phyloP scores from a whole-genome alignment of 148 eudicot species.

The Fagopyrum tataricum region DNA sequence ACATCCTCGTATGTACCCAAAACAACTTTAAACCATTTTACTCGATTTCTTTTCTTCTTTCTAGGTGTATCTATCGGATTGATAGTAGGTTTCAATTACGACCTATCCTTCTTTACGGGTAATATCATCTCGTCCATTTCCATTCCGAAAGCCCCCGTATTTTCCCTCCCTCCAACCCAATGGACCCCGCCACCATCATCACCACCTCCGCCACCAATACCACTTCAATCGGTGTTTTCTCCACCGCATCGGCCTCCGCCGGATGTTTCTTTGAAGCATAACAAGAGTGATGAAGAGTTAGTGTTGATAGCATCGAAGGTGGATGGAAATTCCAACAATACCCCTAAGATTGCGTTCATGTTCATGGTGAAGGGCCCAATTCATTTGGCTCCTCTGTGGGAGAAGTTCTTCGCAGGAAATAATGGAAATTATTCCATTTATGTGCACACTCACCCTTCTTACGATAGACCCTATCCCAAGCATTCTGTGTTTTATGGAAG shows the following conservation, averaged over 20 bases:
- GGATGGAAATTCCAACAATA: not conserved
- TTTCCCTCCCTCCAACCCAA: not conserved
- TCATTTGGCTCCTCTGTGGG: constrained; percentile 71
- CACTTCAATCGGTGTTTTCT: not conserved
- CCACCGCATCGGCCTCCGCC: not conserved
- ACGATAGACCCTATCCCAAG: constrained; percentile 21
- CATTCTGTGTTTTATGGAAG: constrained; percentile 50
- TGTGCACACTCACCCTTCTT: constrained; percentile 55
- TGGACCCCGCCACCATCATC: not conserved
- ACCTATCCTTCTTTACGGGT: not conserved
- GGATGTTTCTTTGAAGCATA: not conserved
- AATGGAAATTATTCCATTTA: constrained; percentile 51
- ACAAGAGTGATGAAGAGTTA: constrained; percentile 41
- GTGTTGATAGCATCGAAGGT: constrained; percentile 51
- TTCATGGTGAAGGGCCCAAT: constrained; percentile 54
- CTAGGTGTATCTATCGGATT: constrained; percentile 2
- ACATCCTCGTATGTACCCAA: not conserved
- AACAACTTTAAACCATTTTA: not conserved
- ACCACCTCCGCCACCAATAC: not conserved
- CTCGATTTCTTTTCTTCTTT: not conserved
- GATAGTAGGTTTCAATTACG: not conserved
- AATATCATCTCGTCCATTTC: not conserved
- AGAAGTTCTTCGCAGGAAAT: constrained; percentile 53
- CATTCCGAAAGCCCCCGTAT: not conserved
- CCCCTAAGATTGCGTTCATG: constrained; percentile 70